These are phyloP conservation scores for Eucalyptus pauciflora DNA, from an alignment of 345 rosid species.

Conservation along the genomic window DNA sequence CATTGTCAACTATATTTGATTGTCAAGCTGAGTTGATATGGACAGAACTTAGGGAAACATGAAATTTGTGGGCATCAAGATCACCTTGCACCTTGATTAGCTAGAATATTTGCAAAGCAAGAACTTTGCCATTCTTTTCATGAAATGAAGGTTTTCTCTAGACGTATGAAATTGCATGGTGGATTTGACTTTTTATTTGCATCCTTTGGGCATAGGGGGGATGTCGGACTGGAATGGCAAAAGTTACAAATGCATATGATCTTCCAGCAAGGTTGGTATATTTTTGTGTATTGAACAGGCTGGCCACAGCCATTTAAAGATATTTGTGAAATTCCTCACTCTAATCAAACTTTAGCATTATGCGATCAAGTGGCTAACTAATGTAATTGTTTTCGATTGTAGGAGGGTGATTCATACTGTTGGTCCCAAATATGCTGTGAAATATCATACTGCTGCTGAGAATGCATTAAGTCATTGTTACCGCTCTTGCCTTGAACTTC, in stretches of 20 bases:
- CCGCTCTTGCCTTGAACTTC: slow-evolving; percentile 89
- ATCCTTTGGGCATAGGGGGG: slow-evolving; percentile 62
- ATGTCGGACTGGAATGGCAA: slow-evolving; percentile 98
- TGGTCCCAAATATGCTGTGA: slow-evolving; percentile 97
- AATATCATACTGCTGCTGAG: slow-evolving; percentile 98
- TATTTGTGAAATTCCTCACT: not conserved
- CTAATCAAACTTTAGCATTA: not conserved
- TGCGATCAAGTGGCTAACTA: not conserved
- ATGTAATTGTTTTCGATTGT: slow-evolving; percentile 1
- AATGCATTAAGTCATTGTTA: slow-evolving; percentile 98
- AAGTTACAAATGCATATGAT: slow-evolving; percentile 94
- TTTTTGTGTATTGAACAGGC: not conserved
- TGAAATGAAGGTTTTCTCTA: not conserved
- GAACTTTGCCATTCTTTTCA: not conserved
- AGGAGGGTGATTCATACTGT: slow-evolving; percentile 94
- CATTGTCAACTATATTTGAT: not conserved
- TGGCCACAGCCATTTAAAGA: not conserved
- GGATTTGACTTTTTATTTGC: not conserved
- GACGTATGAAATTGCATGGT: not conserved
- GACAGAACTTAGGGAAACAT: not conserved
- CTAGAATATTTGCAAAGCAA: not conserved
- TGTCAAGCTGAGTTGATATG: not conserved
- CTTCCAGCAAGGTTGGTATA: slow-evolving; percentile 85
- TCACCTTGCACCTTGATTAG: not conserved
- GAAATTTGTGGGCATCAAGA: not conserved